Percentiles rank a stretch among this genome's conserved stretches.
phyloP scores from a whole-genome alignment of 106 monocot genomes.

The Chionographis japonica region DNA sequence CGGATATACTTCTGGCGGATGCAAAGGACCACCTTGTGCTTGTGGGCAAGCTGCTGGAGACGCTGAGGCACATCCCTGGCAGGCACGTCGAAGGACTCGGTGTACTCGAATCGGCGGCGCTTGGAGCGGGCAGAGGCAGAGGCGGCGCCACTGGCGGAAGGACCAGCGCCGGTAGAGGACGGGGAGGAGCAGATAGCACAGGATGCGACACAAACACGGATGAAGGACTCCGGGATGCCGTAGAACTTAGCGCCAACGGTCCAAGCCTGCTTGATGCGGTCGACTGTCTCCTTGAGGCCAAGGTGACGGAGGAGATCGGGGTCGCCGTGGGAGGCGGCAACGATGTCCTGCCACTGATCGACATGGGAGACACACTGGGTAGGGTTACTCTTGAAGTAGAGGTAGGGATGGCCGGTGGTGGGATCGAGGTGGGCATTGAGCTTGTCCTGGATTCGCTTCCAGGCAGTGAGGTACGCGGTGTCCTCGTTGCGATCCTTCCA shows the following conservation, averaged over 20 bases:
- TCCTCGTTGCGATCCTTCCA: slow-evolving; percentile 87
- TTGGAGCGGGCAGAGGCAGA: slow-evolving; percentile 37
- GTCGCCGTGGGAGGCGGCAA: slow-evolving; percentile 66
- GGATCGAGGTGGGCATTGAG: slow-evolving; percentile 51
- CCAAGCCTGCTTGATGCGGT: slow-evolving; percentile 92
- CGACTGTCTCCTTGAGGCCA: slow-evolving; percentile 92
- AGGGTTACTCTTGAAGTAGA: slow-evolving; percentile 87
- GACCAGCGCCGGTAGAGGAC: slow-evolving; percentile 4
- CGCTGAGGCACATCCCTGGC: slow-evolving; percentile 70
- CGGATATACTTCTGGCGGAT: slow-evolving; percentile 95
- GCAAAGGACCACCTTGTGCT: slow-evolving; percentile 96
- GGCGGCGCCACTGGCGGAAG: slow-evolving; percentile 2
- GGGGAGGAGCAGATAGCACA: slow-evolving; percentile 60
- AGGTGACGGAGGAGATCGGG: slow-evolving; percentile 84
- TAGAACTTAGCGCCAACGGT: slow-evolving; percentile 98
- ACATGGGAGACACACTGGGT: slow-evolving; percentile 70
- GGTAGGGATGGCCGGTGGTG: slow-evolving; percentile 22
- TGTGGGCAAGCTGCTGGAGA: slow-evolving; percentile 85
- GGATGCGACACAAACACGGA: slow-evolving; percentile 71
- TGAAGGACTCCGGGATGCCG: slow-evolving; percentile 92
- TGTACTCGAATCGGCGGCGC: slow-evolving; percentile 86
- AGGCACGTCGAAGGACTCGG: slow-evolving; percentile 88
- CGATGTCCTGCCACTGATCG: slow-evolving; percentile 89
- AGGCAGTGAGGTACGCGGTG: slow-evolving; percentile 73
- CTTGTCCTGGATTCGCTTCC: slow-evolving; percentile 94